Evolutionary conservation across 2,329 filamentous ascomycete species (phyloP).

Genomic region (Colletotrichum godetiae): DNA sequence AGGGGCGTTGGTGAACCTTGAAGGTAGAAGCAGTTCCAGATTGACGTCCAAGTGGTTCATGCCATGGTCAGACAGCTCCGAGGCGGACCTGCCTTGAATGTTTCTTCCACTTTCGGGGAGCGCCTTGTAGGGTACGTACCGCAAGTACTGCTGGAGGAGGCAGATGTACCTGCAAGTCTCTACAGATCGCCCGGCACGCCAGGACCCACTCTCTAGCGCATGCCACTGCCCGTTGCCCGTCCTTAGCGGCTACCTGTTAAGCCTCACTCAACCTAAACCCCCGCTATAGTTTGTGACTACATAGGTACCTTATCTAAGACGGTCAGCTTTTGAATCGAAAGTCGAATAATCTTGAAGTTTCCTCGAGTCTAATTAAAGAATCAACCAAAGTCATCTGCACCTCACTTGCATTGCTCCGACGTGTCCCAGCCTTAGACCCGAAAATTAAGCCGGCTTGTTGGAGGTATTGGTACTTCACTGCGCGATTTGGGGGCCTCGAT

Average conservation of each 20-base stretch:
- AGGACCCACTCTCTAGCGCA: background rate
- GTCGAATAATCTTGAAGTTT: too few species aligned
- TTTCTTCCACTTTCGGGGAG: background rate
- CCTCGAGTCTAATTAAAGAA: too few species aligned
- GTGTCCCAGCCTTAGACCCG: background rate
- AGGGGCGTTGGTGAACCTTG: constrained; percentile 9
- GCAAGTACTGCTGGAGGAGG: background rate
- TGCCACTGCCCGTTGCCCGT: background rate
- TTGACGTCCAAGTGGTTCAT: constrained; percentile 28
- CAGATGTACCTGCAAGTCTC: constrained; percentile 3
- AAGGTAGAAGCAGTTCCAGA: background rate
- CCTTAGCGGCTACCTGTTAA: background rate
- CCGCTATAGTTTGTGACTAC: background rate
- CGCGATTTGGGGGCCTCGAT: background rate
- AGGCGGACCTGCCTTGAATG: background rate
- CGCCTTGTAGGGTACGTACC: too few species aligned
- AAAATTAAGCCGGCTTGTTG: background rate
- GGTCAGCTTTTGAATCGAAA: too few species aligned
- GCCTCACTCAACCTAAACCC: background rate
- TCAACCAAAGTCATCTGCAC: too few species aligned
- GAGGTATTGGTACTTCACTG: background rate
- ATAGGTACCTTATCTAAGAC: background rate
- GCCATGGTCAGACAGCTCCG: background rate
- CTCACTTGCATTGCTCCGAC: too few species aligned
- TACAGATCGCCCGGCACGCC: constrained; percentile 1